Evolutionary conservation across 2,329 filamentous ascomycete genomes (phyloP).

Genomic region (Pestalotiopsis sp.): DNA sequence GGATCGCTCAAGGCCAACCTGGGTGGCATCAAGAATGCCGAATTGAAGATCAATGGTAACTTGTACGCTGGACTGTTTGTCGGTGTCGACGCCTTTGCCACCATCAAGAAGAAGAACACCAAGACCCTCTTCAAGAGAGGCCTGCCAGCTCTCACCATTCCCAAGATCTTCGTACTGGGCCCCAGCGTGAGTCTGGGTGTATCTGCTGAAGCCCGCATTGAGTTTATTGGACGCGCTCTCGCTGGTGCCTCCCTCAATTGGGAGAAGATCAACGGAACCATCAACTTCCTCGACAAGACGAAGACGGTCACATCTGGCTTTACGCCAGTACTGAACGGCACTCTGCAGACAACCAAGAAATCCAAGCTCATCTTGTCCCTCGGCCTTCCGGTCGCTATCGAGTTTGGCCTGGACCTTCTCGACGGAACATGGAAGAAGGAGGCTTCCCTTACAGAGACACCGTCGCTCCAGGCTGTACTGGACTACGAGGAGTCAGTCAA

Average conservation of each 20-base stretch:
- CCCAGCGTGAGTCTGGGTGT: background rate
- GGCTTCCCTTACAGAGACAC: conserved; percentile 3
- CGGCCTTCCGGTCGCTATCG: background rate
- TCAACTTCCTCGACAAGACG: background rate
- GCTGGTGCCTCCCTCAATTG: background rate
- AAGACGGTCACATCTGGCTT: background rate
- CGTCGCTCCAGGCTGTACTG: background rate
- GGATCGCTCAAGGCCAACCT: background rate
- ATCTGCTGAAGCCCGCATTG: background rate
- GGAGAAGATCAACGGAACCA: background rate
- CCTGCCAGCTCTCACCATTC: background rate
- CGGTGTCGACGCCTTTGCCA: background rate
- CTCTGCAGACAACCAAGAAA: background rate
- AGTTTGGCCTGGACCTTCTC: background rate
- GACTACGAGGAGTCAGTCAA: background rate
- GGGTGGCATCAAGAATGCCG: background rate
- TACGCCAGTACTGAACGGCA: background rate
- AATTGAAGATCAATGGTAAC: background rate
- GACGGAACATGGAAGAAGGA: background rate
- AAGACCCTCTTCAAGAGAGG: background rate
- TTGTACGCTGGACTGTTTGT: conserved; percentile 1
- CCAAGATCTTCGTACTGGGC: background rate
- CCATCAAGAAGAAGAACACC: conserved; percentile 5
- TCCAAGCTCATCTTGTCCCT: background rate
- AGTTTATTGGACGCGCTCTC: background rate